Evolutionary conservation across 331 rosid genomes (phyloP), one percentile per base, ranked within the genome.

Genomic region (Acacia pycnantha): DNA sequence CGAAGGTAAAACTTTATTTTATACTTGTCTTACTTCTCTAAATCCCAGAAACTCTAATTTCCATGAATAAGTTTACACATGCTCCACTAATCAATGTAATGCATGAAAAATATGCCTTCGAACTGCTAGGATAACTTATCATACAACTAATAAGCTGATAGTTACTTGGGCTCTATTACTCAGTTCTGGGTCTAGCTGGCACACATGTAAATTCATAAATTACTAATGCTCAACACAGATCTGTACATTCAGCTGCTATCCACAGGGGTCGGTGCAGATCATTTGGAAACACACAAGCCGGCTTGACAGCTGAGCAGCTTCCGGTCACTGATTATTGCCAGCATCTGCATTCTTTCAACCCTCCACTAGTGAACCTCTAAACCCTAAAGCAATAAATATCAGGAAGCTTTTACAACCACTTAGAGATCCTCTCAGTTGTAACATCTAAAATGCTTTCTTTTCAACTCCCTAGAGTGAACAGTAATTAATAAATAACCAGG

Each of bases 181-280:
- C 4, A 12, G 51, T 80, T 65, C 68, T 24, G 18, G 67, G 29
- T 74, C 37, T 53, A 74, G 58, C 37, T 53, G 67, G 58, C 74
- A 59, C 33, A 76, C 87, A 44, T 35, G 46, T 5, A 48, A 82
- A 74, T 74, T 77, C 86, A 70, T 70, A 62, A 75, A 79, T 79
- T 82, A 81, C 80, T 67, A 66, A 12, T 18, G 82, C 81, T 69
- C 8, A 40, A 69, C 18, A 48, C 46, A 3, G 73, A 85, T 83
- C 82, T 88, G 82, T 81, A 88, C 81, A 85, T 70, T 40, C 43
- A 79, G 72, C 82, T 18, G 72, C 54, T 71, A 73, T 61, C 75
- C 46, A 80, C 73, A 58, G 81, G 72, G 75, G 75, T 79, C 56
- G 70, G n/a, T 43, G 84, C 82, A 74, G 74, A 80, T 83, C 69